Conservation (phyloP, 2,329 filamentous ascomycete species). For the Dactylellina leptospora region DNA sequence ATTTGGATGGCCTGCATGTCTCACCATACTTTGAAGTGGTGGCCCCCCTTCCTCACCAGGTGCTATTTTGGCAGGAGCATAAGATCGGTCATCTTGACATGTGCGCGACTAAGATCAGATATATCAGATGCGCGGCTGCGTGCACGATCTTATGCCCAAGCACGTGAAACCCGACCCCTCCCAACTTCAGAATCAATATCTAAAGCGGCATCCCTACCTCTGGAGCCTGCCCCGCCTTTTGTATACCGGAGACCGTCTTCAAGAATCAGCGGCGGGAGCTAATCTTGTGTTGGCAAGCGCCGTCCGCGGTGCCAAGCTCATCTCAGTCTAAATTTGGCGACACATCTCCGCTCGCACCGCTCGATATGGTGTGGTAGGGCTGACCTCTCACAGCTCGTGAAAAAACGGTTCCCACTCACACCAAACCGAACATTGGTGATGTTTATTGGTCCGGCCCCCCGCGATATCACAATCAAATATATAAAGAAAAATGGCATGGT, state of each 20-base stretch:
- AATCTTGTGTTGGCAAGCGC: conserved; percentile 34
- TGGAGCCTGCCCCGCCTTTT: too few species aligned
- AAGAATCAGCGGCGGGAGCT: background rate
- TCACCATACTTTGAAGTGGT: too few species aligned
- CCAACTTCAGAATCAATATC: too few species aligned
- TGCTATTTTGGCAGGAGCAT: conserved; percentile 23
- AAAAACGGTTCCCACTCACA: too few species aligned
- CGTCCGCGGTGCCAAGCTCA: conserved; percentile 30
- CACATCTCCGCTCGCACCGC: conserved; percentile 11
- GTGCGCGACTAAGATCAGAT: conserved; percentile 29
- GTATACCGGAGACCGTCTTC: too few species aligned
- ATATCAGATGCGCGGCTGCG: conserved; percentile 23
- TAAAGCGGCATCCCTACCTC: too few species aligned
- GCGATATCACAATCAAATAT: too few species aligned
- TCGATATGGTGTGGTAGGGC: conserved; percentile 41
- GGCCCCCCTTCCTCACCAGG: background rate
- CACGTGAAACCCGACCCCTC: conserved; percentile 48
- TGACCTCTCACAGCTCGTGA: conserved; percentile 17
- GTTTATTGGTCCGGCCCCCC: too few species aligned
- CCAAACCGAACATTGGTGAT: too few species aligned
- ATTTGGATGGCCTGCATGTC: too few species aligned
- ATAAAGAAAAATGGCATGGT: too few species aligned
- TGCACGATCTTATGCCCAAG: conserved; percentile 3
- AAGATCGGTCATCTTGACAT: conserved; percentile 15
- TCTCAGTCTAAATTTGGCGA: conserved; percentile 44